Conservation (phyloP, 768 basidiomycete genomes). For the Suillus subaureus region DNA sequence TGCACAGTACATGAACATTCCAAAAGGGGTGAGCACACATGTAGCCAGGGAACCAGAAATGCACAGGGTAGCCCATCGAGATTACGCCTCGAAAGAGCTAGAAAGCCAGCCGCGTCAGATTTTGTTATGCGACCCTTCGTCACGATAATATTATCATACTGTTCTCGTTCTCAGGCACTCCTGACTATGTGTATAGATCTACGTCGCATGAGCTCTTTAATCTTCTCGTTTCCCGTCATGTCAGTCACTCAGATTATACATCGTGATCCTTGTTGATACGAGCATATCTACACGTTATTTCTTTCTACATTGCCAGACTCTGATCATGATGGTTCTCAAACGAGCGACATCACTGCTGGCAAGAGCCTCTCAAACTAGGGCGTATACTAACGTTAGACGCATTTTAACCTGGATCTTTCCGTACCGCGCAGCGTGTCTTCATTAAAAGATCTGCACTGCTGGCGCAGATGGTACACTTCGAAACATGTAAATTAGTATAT, state of each 20-base stretch:
- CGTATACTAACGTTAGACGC: not conserved
- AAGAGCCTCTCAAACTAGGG: not conserved
- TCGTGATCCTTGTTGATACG: no score
- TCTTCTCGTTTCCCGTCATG: not conserved
- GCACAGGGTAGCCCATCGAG: no score
- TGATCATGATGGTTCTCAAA: not conserved
- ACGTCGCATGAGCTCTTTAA: no score
- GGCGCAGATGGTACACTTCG: not conserved
- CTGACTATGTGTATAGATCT: no score
- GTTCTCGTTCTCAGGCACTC: not conserved
- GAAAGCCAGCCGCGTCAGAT: no score
- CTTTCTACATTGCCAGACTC: not conserved
- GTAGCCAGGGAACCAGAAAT: no score
- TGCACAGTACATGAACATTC: no score
- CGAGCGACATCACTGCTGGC: not conserved
- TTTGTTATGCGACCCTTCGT: no score
- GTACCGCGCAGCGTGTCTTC: not conserved
- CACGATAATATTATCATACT: not conserved
- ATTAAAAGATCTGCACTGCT: not conserved
- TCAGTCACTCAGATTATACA: not conserved
- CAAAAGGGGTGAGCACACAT: no score
- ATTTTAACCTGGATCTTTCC: not conserved
- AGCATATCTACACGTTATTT: no score
- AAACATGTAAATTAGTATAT: not conserved
- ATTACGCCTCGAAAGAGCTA: no score